Evolutionary conservation across 257 asterid species (phyloP).

Genomic region (Scutellaria baicalensis): DNA sequence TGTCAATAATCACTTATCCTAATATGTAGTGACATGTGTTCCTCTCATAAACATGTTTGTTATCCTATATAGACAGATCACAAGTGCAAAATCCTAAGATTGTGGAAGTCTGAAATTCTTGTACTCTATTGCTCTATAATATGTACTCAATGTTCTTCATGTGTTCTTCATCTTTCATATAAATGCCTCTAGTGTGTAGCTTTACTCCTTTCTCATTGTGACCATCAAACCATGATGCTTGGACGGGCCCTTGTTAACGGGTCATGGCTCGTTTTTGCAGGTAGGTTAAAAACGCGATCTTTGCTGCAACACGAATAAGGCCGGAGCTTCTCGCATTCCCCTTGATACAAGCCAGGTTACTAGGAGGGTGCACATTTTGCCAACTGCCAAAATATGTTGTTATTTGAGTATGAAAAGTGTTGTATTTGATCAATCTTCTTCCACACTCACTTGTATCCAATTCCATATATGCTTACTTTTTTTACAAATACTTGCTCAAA

Average conservation of each 20-base stretch:
- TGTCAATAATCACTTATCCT: neutral
- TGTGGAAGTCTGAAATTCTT: no score
- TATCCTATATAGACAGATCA: neutral
- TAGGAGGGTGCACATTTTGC: neutral
- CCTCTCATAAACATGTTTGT: neutral
- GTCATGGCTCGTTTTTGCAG: constrained; percentile 7
- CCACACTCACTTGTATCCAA: neutral
- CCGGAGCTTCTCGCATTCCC: constrained; percentile 8
- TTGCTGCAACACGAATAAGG: constrained; percentile 16
- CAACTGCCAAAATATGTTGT: neutral
- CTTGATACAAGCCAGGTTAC: neutral
- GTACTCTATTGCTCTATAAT: no score
- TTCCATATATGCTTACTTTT: neutral
- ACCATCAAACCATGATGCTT: neutral
- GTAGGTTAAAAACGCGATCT: constrained; percentile 15
- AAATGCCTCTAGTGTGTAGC: neutral
- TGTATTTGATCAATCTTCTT: constrained; percentile 3
- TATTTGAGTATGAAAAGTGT: neutral
- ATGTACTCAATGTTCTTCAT: no score
- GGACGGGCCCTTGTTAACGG: neutral
- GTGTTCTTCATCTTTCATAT: neutral
- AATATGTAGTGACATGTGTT: neutral
- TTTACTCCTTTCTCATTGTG: neutral
- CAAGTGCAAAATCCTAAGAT: no score
- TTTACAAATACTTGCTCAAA: neutral